Evolutionary conservation across 202 grass and related monocot genomes (phyloP).

Genomic region (Alloteropsis angusta): DNA sequence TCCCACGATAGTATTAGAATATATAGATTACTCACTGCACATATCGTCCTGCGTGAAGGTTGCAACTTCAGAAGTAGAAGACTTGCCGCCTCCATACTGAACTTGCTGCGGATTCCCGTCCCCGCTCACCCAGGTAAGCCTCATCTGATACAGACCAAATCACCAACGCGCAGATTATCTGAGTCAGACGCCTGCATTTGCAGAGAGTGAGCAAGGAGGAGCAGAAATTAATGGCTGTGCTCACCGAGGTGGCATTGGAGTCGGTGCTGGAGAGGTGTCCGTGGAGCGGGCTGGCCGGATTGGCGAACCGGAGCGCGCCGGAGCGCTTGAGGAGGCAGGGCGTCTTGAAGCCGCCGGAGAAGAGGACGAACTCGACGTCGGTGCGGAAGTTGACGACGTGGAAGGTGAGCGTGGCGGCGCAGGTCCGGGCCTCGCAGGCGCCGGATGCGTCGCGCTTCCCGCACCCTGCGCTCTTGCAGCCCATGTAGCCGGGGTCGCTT

Average conservation of each 20-base stretch:
- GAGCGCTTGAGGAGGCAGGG: constrained; percentile 67
- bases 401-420: constrained; percentile 58
- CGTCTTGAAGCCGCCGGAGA: constrained; percentile 56
- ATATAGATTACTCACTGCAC: constrained; percentile 53
- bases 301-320: constrained; percentile 48
- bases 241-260: constrained; percentile 64
- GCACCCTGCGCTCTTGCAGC: constrained; percentile 49
- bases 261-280: constrained; percentile 69
- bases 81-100: constrained; percentile 39
- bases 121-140: constrained; percentile 81
- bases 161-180: not conserved
- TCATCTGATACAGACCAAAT: constrained; percentile 39
- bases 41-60: constrained; percentile 72
- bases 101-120: constrained; percentile 59
- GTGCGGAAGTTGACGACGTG: constrained; percentile 85
- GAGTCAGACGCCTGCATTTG: not conserved
- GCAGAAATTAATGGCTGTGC: not conserved
- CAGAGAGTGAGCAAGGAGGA: not conserved
- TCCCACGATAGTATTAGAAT: not conserved
- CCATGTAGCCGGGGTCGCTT: constrained; percentile 46
- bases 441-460: constrained; percentile 17
- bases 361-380: constrained; percentile 75
- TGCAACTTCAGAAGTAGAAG: constrained; percentile 29
- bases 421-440: constrained; percentile 34
- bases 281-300: constrained; percentile 52